Percentiles rank a stretch among this genome's conserved stretches.
Evolutionary conservation across 192 early-diverging fungal species (phyloP).

Genomic region (Diversispora epigaea): DNA sequence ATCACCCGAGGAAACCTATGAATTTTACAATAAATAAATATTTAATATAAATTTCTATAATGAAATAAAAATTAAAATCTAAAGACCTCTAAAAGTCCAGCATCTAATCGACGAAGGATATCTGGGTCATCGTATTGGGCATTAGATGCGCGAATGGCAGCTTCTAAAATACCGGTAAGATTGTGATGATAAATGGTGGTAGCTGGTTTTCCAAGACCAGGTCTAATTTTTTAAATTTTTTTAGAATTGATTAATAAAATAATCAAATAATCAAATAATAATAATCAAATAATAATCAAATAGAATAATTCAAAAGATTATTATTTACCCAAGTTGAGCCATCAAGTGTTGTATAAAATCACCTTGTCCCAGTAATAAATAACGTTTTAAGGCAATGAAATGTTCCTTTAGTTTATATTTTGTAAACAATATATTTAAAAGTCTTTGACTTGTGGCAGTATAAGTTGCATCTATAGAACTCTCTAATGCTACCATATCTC

Average conservation of each 20-base stretch:
- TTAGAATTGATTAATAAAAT: no score
- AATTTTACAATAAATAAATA: background rate
- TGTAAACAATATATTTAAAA: constrained; percentile 74
- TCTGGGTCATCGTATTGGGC: constrained; percentile 82
- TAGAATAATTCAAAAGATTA: background rate
- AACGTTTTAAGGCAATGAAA: constrained; percentile 80
- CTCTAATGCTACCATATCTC: constrained; percentile 69
- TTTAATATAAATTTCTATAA: no score
- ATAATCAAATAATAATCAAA: background rate
- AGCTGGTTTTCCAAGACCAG: constrained; percentile 64
- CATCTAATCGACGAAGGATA: constrained; percentile 75
- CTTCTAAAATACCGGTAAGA: constrained; percentile 80
- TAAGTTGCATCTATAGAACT: constrained; percentile 73
- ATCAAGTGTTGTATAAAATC: constrained; percentile 92
- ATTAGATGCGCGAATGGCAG: constrained; percentile 84
- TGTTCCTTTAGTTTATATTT: constrained; percentile 86
- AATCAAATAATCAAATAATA: background rate
- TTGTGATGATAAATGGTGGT: constrained; percentile 83
- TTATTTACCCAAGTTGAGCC: constrained; percentile 76
- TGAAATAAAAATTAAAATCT: background rate
- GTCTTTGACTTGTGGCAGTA: constrained; percentile 65
- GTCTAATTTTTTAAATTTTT: constrained; percentile 34
- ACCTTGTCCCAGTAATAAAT: constrained; percentile 89
- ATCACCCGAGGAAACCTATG: constrained; percentile 54
- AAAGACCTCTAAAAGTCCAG: constrained; percentile 66